Conservation (phyloP, 1,284 basidiomycete genomes). For the Singerocomus inundabilis region DNA sequence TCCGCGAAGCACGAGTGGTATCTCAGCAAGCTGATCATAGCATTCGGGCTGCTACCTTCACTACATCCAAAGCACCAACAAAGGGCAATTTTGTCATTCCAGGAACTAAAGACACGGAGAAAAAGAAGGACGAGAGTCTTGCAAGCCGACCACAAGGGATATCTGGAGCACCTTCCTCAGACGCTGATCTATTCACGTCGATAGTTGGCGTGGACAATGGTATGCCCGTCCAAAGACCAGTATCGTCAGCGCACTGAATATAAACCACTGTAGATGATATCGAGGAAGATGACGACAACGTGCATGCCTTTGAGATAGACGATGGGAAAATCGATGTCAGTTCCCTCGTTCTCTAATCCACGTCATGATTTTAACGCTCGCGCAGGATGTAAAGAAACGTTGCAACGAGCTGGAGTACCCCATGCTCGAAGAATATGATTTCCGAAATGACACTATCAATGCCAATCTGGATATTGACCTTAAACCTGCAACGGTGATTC, state of each 20-base stretch:
- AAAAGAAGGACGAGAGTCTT: slow-evolving; percentile 56
- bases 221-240: slow-evolving; percentile 34
- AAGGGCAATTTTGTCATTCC: slow-evolving; percentile 83
- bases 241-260: slow-evolving; percentile 9
- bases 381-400: slow-evolving; percentile 84
- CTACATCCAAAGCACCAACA: slow-evolving; percentile 77
- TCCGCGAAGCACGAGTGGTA: slow-evolving; percentile 78
- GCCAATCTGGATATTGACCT: slow-evolving; percentile 95
- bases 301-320: slow-evolving; percentile 93
- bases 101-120: slow-evolving; percentile 74
- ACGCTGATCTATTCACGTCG: slow-evolving; percentile 82
- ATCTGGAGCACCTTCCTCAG: slow-evolving; percentile 42
- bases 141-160: slow-evolving; percentile 36
- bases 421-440: slow-evolving; percentile 97
- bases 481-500: slow-evolving; percentile 93
- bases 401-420: slow-evolving; percentile 96
- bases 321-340: slow-evolving; percentile 87
- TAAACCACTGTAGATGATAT: slow-evolving; percentile 69
- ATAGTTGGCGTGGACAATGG: slow-evolving; percentile 90
- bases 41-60: slow-evolving; percentile 77
- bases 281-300: slow-evolving; percentile 94
- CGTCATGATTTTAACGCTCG: slow-evolving; percentile 4
- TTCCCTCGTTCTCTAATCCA: slow-evolving; percentile 9
- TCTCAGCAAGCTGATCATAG: slow-evolving; percentile 61
- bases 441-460: slow-evolving; percentile 92